Percentiles rank a stretch among this genome's conserved stretches.
Evolutionary conservation across 331 rosid genomes (phyloP).

Genomic region (Telfairia occidentalis): DNA sequence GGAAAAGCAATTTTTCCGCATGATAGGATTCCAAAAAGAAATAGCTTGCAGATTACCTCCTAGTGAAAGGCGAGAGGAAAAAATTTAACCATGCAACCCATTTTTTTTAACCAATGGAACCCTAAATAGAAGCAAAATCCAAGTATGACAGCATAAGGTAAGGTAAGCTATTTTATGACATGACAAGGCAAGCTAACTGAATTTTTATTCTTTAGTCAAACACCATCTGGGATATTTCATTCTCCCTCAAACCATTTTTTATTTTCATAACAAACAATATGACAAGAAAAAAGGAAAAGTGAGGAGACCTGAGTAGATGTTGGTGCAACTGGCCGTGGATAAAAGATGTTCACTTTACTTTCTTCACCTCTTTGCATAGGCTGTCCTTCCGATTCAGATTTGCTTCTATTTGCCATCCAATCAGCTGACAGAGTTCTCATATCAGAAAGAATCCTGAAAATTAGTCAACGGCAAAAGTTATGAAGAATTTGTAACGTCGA

Average conservation of each 20-base stretch:
- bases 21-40: not conserved
- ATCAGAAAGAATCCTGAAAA: constrained; percentile 94
- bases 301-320: constrained; percentile 82
- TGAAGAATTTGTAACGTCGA: constrained; percentile 12
- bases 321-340: constrained; percentile 94
- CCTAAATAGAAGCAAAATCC: not conserved
- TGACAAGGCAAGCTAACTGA: not conserved
- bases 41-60: not conserved
- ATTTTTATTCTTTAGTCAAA: not conserved
- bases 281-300: constrained; percentile 1
- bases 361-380: constrained; percentile 85
- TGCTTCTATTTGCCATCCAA: constrained; percentile 97
- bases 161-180: not conserved
- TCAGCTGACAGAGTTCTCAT: constrained; percentile 98
- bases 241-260: not conserved
- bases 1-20: not conserved
- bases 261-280: not conserved
- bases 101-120: too few relatives aligned
- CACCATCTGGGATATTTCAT: not conserved
- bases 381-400: constrained; percentile 72
- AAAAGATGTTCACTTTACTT: constrained; percentile 65
- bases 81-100: not conserved
- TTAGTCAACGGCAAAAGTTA: constrained; percentile 19
- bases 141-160: not conserved
- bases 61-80: not conserved